Conservation (phyloP, 1,284 basidiomycete species). For the Cutaneotrichosporon curvatum region DNA sequence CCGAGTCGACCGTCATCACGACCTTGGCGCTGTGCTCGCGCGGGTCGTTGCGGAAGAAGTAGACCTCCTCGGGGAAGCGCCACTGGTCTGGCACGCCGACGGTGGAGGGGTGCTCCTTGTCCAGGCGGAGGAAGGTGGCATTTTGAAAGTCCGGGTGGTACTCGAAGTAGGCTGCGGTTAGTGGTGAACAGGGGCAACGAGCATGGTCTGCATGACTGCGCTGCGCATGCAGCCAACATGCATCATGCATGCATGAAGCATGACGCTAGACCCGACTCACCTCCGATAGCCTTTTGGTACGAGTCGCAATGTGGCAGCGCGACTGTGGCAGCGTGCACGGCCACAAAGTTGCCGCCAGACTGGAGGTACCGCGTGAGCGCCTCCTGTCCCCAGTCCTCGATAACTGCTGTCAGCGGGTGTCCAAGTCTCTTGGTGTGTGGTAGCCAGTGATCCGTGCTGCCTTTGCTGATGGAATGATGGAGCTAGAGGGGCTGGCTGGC, state of each 20-base stretch:
- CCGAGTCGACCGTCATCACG: slow-evolving; percentile 61
- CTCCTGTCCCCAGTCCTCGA: slow-evolving; percentile 55
- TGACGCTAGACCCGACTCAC: slow-evolving; percentile 20
- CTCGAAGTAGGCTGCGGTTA: too few relatives aligned
- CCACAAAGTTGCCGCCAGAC: slow-evolving; percentile 44
- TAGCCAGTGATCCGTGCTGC: too few relatives aligned
- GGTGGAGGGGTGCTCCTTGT: slow-evolving; percentile 60
- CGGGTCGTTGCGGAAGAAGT: slow-evolving; percentile 72
- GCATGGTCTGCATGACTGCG: too few relatives aligned
- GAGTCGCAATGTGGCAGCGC: slow-evolving; percentile 60
- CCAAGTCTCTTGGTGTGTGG: neutral
- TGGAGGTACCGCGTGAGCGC: slow-evolving; percentile 62
- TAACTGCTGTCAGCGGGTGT: slow-evolving; percentile 50
- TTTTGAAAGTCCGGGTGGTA: slow-evolving; percentile 62
- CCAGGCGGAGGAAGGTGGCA: slow-evolving; percentile 57
- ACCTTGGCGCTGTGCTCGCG: slow-evolving; percentile 59
- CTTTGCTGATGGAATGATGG: too few relatives aligned
- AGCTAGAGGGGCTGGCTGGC: too few relatives aligned
- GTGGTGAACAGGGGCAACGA: too few relatives aligned
- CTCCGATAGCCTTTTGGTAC: slow-evolving; percentile 53
- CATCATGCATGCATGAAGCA: too few relatives aligned
- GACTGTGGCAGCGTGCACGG: slow-evolving; percentile 57
- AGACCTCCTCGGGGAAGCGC: slow-evolving; percentile 52
- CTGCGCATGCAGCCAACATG: too few relatives aligned
- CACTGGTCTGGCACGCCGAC: slow-evolving; percentile 58